Conservation (phyloP, 2,329 filamentous ascomycete genomes). For the Lachnellula suecica region DNA sequence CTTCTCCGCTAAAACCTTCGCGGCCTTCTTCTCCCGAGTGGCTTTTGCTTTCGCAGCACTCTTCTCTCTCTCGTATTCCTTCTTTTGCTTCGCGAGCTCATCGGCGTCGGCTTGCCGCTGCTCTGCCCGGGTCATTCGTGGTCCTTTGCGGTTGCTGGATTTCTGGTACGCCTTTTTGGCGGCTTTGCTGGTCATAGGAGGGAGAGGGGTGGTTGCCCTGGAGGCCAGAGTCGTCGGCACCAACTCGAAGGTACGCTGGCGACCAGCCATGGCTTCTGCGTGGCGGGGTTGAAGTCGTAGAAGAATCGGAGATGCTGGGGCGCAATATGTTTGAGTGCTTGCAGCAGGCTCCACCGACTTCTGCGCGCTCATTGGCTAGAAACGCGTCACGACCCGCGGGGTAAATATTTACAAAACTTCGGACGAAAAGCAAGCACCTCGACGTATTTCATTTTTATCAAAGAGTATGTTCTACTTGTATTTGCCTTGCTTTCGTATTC, state of each 20-base stretch:
- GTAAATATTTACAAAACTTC: constrained; percentile 14
- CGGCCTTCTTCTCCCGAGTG: constrained; percentile 54
- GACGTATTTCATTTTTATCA: too few relatives aligned
- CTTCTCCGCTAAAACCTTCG: constrained; percentile 48
- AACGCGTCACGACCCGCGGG: constrained; percentile 10
- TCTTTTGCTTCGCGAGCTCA: constrained; percentile 38
- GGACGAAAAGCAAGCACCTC: too few relatives aligned
- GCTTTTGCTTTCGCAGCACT: constrained; percentile 49
- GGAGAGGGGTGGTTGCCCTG: constrained; percentile 18
- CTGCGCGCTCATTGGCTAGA: constrained; percentile 6
- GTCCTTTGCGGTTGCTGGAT: constrained; percentile 39
- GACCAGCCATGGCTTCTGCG: constrained; percentile 26
- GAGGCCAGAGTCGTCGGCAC: constrained; percentile 36
- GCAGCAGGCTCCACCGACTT: background rate
- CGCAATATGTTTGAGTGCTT: background rate
- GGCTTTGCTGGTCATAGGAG: constrained; percentile 50
- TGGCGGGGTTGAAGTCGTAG: background rate
- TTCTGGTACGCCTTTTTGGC: constrained; percentile 46
- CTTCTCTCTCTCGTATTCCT: constrained; percentile 55
- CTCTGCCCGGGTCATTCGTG: constrained; percentile 40
- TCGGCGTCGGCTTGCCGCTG: constrained; percentile 40
- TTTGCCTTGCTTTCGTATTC: too few relatives aligned
- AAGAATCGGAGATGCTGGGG: background rate
- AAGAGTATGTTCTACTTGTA: too few relatives aligned
- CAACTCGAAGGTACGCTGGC: constrained; percentile 44